Base-by-base conservation (phyloP, 345 rosid genomes). In the Carallia brachiata region DNA sequence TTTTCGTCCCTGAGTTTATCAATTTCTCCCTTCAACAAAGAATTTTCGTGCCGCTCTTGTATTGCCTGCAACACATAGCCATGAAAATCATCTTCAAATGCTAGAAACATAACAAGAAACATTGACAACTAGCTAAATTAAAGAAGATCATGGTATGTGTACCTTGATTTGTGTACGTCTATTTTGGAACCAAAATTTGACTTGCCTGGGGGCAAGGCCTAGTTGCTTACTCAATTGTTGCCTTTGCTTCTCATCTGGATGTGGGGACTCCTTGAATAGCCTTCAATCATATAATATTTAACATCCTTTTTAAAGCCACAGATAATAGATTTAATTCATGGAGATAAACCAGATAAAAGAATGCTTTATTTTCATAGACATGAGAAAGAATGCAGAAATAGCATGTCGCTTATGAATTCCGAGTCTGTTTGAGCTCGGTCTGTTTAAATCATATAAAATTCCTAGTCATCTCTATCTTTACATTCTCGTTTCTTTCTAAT, bases 141-240 rank as follows among this genome's bases (percentile, higher is more conserved):
- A 12, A 13, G 50, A 44, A 16, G 50, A 10, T 44, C 50, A 2
- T 12, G 50, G 50, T 44, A 44, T 44, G 1, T 27, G 4, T 77
- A 90, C 97, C 93, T 95, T 92, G 77, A 95, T 87, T 76, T 95
- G 99, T 27, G 99, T 95, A 36, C 99, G 87, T 39, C 99, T 96
- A 79, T 95, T 95, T 79, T 95, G 99, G 71, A 95, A 95, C 99
- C 99, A 95, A 82, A 95, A 95, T 84, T 95, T 95, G 81, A 95
- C 98, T 81, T 95, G 99, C 48, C 97, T 82, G 5, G 97, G 98
- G 69, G 97, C 97, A 52, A 95, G 90, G 10, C 99, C 99, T 64
- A 95, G 73, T 74, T 90, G 93, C 78, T 88, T 95, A 80, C 99
- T 92, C 63, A 95, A 69, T 60, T 90, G 96, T 58, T 95, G 97